Evolutionary conservation across 2,329 filamentous ascomycete species (phyloP), one percentile per base, ranked within the genome.

Genomic region (Botrytis deweyae): DNA sequence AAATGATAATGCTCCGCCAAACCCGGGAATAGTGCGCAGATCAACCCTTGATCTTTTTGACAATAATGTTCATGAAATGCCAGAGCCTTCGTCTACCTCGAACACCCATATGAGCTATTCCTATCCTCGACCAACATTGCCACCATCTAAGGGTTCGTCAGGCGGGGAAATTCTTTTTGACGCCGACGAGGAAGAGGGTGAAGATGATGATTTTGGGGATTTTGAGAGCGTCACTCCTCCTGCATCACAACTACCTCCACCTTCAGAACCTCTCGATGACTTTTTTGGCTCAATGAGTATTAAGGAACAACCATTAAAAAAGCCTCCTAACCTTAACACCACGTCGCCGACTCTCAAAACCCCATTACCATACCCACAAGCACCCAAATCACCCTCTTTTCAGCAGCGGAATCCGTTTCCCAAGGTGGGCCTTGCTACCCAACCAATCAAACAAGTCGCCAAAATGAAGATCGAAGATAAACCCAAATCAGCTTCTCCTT

Each of bases 171-270:
- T 82, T 25, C 67, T 82, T 12, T 82, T 82, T 72, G 81, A 82
- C 77, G 77, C 83, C 18, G 84, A 83, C 10, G 82, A 83, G n/a
- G 68, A 77, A n/a, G 71, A 75, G 36, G 82, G 84, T 9, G 88
- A 87, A 4, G 87, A 90, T 12, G 89, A 91, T 72, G 89, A 91
- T 78, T 92, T 90, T 82, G 89, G 90, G 0, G 90, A 92, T 72
- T 92, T 92, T 78, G 90, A 92, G 80, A 85, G 87, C 63, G 88
- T 88, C 25, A 82, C 83, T 46, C 73, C 75, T 44, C 74, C 73
- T 25, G 55, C 71, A n/a, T 78, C 78, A 70, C 66, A 49, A 44
- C 72, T 64, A 76, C 72, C 44, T n/a, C 66, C 55, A 49, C 71
- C 67, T 69, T 65, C 72, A 59, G 75, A 77, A 46, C 77, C 78